phyloP scores from a whole-genome alignment of 2,329 filamentous ascomycete species.

The Sarocladium oryzae region DNA sequence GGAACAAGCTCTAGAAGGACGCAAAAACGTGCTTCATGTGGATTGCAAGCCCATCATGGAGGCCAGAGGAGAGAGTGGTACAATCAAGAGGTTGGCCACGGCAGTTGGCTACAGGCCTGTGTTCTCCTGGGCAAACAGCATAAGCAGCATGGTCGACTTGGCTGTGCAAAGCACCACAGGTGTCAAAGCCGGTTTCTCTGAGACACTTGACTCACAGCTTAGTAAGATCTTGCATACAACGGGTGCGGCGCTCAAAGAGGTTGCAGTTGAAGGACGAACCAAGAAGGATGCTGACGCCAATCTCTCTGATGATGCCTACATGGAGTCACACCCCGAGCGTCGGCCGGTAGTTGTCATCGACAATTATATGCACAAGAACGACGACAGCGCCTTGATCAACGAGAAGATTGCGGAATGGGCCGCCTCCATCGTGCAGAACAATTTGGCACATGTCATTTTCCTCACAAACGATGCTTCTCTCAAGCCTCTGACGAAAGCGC shows the following conservation, averaged over 20 bases:
- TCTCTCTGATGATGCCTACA: constrained; percentile 75
- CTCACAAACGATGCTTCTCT: constrained; percentile 85
- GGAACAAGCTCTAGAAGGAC: constrained; percentile 71
- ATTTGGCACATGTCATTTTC: constrained; percentile 91
- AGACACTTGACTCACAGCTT: constrained; percentile 83
- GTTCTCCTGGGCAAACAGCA: constrained; percentile 93
- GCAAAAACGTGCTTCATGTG: constrained; percentile 72
- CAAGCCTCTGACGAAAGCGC: constrained; percentile 77
- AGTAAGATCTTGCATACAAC: constrained; percentile 86
- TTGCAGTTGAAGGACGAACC: constrained; percentile 62
- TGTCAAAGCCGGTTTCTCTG: constrained; percentile 89
- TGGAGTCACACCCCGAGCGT: constrained; percentile 81
- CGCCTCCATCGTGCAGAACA: constrained; percentile 74
- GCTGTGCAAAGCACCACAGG: constrained; percentile 91
- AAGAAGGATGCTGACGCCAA: constrained; percentile 68
- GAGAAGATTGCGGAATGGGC: constrained; percentile 88
- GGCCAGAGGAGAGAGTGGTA: constrained; percentile 78
- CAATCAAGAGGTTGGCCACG: constrained; percentile 71
- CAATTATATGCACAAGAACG: constrained; percentile 79
- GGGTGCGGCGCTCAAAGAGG: constrained; percentile 67
- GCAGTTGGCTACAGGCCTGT: constrained; percentile 88
- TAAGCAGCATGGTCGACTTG: constrained; percentile 86
- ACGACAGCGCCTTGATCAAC: constrained; percentile 58
- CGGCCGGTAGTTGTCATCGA: constrained; percentile 83
- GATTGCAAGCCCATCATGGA: constrained; percentile 94